phyloP scores from a whole-genome alignment of 1,284 basidiomycete species.

The Puccinia horiana region DNA sequence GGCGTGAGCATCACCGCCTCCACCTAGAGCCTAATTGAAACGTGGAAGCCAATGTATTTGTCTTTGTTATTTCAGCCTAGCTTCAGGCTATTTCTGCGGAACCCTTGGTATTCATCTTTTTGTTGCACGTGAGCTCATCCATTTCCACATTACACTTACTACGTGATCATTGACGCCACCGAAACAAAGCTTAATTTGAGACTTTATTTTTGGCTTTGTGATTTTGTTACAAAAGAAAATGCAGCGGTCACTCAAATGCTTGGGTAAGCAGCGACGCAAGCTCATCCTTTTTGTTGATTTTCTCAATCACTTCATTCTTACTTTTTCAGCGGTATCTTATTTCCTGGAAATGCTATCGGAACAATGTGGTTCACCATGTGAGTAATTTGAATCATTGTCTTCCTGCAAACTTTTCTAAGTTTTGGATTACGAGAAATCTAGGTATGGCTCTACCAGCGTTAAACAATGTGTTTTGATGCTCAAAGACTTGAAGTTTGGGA shows the following conservation, averaged over 20 bases:
- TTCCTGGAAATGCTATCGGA: slow-evolving; percentile 44
- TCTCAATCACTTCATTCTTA: neutral
- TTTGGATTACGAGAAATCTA: neutral
- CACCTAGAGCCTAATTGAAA: neutral
- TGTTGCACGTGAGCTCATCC: slow-evolving; percentile 16
- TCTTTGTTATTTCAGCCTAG: slow-evolving; percentile 15
- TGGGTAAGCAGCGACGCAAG: slow-evolving; percentile 18
- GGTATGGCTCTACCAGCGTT: slow-evolving; percentile 39
- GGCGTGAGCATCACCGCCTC: neutral
- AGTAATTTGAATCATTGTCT: no score
- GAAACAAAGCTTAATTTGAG: neutral
- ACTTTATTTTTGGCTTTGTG: neutral
- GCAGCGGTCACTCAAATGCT: slow-evolving; percentile 33
- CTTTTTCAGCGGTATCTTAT: slow-evolving; percentile 16
- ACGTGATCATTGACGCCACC: no score
- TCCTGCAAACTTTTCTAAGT: neutral
- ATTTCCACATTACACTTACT: neutral
- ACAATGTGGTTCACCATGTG: slow-evolving; percentile 46
- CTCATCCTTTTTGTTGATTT: neutral
- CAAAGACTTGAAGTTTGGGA: slow-evolving; percentile 42
- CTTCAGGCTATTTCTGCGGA: slow-evolving; percentile 45
- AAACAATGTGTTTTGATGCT: slow-evolving; percentile 36
- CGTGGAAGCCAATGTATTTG: neutral
- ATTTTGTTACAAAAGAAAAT: neutral
- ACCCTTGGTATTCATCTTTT: slow-evolving; percentile 27